Evolutionary conservation across 139 green algal genomes (phyloP), one percentile per base, ranked within the genome.

Genomic region (Coccomyxa sp.): DNA sequence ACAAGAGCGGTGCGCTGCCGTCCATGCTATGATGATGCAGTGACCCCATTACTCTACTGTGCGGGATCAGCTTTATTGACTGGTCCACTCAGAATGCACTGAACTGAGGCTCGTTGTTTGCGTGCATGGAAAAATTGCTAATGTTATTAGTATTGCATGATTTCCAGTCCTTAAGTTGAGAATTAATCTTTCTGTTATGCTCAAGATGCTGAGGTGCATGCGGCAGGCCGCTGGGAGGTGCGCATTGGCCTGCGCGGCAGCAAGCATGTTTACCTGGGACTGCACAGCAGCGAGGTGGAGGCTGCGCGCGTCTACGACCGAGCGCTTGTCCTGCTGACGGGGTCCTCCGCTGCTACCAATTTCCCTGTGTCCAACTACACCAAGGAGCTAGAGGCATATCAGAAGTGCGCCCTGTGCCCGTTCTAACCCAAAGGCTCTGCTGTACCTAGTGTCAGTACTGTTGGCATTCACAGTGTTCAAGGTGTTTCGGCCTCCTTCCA

Each of bases 201-300:
- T 51, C 38, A 51, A 51, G 7, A 51, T 51, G 38, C 38, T 51
- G 38, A 51, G 38, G 38, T 51, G 38, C 38, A 51, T 51, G 38
- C 23, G 85, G 83, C 83, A 89, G 86, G 95, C 1, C 90, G 95
- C 28, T 98, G 92, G 92, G 95, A 98, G 91, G 88, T 89, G 12
- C 88, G 95, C 77, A 96, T 98, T 58, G 94, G 93, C 74, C 86
- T 98, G n/a, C 92, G 92, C 12, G 92, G 94, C 58, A 93, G 86
- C 77, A 97, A 97, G 88, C 95, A 98, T 87, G 90, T 97, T 27
- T 98, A 98, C 89, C 88, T 97, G 32, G 95, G 95, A 67, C 89
- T 96, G 27, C 95, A 86, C 82, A 58, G 28, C 25, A 57, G 75
- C 27, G 84, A 82, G 77, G 45, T 75, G 27, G 74, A 80, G 57